These are phyloP conservation scores for Hymenoscyphus fraxineus DNA, from an alignment of 2,329 filamentous ascomycete species.

Conservation along the genomic window DNA sequence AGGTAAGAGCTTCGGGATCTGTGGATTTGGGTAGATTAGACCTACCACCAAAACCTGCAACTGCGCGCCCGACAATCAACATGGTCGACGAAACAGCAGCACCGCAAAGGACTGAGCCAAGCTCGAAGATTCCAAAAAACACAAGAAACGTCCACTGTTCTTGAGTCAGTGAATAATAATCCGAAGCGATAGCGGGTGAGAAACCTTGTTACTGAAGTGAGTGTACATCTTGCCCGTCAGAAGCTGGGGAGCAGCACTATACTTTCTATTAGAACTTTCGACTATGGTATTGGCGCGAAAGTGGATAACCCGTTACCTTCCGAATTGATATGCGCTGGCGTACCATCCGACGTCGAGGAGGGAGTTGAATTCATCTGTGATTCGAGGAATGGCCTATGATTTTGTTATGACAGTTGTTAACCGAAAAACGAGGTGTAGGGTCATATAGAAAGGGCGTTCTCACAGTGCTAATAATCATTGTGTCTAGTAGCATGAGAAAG, in stretches of 20 bases:
- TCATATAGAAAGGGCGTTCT: too few species aligned
- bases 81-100: constrained; percentile 46
- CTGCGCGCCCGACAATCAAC: constrained; percentile 52
- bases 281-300: not conserved
- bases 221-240: constrained; percentile 16
- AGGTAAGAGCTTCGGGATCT: too few species aligned
- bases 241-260: constrained; percentile 9
- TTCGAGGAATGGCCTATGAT: constrained; percentile 19
- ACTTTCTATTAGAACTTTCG: not conserved
- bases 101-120: constrained; percentile 53
- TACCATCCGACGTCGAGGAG: constrained; percentile 37
- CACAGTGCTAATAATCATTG: constrained; percentile 2
- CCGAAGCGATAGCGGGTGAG: not conserved
- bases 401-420: not conserved
- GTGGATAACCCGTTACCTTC: not conserved
- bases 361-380: constrained; percentile 35
- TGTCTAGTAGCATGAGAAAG: constrained; percentile 5
- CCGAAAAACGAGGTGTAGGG: not conserved
- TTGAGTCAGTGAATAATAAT: not conserved
- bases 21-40: not conserved
- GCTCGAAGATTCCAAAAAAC: constrained; percentile 47
- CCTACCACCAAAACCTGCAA: constrained; percentile 46
- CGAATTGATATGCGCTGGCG: constrained; percentile 12
- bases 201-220: constrained; percentile 34
- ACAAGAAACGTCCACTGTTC: constrained; percentile 1